A percentile compares a stretch with the other conserved stretches of the same genome.
Evolutionary conservation across 1,284 basidiomycete species (phyloP).

Genomic region (Ganoderma sp.): DNA sequence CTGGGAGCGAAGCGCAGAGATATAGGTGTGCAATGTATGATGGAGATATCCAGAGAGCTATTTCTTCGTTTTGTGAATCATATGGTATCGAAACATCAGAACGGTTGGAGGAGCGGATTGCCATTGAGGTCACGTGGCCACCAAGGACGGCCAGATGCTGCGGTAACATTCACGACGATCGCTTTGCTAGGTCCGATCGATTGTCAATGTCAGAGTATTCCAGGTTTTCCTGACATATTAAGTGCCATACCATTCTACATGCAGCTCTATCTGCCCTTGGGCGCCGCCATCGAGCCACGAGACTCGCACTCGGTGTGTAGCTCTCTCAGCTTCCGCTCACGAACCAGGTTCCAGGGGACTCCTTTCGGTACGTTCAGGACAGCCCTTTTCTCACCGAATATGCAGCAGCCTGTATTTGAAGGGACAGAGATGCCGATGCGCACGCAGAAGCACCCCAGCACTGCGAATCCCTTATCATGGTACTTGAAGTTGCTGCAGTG

Average conservation of each 20-base stretch:
- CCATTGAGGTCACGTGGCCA: too few relatives aligned
- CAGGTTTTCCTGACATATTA: background rate
- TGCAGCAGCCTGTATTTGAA: background rate
- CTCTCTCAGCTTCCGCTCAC: background rate
- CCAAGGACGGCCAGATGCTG: too few relatives aligned
- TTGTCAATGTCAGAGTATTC: background rate
- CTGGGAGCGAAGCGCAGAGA: background rate
- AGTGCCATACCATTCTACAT: background rate
- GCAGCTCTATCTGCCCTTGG: background rate
- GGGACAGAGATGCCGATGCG: background rate
- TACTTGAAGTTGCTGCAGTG: background rate
- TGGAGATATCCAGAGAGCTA: background rate
- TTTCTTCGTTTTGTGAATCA: too few relatives aligned
- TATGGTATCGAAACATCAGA: too few relatives aligned
- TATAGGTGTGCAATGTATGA: background rate
- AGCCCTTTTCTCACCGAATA: background rate
- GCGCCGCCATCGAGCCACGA: background rate
- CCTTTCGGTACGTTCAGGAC: background rate
- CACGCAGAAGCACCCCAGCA: slow-evolving; percentile 1
- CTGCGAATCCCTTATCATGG: background rate
- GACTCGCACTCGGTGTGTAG: background rate
- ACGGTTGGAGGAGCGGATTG: too few relatives aligned
- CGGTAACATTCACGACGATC: too few relatives aligned
- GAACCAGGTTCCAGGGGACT: too few relatives aligned
- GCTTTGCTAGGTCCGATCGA: background rate